phyloP scores from a whole-genome alignment of 768 basidiomycete species.

The Panaeolus cyanescens region DNA sequence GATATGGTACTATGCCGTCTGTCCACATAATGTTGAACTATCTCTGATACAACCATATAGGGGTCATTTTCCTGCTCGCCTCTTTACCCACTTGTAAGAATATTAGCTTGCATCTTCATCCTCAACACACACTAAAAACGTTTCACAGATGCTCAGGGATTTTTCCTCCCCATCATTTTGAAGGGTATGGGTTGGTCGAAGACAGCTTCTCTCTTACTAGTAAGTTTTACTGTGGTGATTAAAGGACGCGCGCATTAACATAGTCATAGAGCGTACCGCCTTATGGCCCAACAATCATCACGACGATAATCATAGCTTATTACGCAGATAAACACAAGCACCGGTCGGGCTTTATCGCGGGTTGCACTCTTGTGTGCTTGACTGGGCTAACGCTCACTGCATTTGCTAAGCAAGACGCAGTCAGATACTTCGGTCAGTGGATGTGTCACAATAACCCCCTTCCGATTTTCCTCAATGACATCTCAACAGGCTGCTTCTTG shows the following conservation, averaged over 20 bases:
- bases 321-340: constrained; percentile 45
- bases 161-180: constrained; percentile 50
- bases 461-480: neutral
- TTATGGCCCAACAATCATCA: constrained; percentile 44
- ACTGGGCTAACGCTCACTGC: constrained; percentile 40
- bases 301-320: constrained; percentile 46
- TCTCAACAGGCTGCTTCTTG: constrained; percentile 41
- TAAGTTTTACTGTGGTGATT: constrained; percentile 13
- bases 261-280: constrained; percentile 43
- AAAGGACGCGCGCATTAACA: constrained; percentile 4
- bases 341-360: constrained; percentile 41
- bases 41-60: constrained; percentile 19
- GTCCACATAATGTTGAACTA: neutral
- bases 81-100: constrained; percentile 44
- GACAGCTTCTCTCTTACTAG: constrained; percentile 38
- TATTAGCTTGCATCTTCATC: too few species aligned
- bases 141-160: constrained; percentile 39
- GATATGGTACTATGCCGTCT: constrained; percentile 36
- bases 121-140: too few species aligned
- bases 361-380: constrained; percentile 38
- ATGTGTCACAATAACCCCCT: neutral
- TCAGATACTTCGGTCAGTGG: constrained; percentile 44
- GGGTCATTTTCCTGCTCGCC: constrained; percentile 45
- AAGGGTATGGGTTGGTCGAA: constrained; percentile 44
- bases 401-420: constrained; percentile 33